Conservation (phyloP, 2,329 filamentous ascomycete genomes). For the Penicillium sp. region DNA sequence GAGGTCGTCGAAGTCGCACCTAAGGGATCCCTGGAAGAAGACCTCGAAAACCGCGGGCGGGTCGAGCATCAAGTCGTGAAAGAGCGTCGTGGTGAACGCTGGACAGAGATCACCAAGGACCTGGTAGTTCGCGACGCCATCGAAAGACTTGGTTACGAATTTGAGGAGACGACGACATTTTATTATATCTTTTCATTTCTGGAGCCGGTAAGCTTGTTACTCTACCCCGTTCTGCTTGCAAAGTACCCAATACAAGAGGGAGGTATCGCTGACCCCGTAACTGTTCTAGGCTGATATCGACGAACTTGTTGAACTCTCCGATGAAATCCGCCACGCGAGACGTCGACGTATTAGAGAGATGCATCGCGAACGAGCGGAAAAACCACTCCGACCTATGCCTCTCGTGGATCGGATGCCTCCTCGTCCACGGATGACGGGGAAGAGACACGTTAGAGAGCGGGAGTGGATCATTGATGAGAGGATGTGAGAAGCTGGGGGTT, state of each 20-base stretch:
- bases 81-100: constrained; percentile 67
- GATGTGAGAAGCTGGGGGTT: constrained; percentile 10
- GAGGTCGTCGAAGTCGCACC: constrained; percentile 32
- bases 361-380: constrained; percentile 52
- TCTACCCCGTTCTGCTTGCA: neutral
- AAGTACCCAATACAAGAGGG: neutral
- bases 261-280: neutral
- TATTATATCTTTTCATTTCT: constrained; percentile 95
- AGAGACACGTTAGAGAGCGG: constrained; percentile 35
- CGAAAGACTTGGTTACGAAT: constrained; percentile 81
- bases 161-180: constrained; percentile 85
- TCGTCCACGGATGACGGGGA: constrained; percentile 27
- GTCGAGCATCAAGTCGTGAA: constrained; percentile 54
- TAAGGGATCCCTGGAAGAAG: constrained; percentile 60
- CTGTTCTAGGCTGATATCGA: constrained; percentile 54
- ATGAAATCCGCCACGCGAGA: constrained; percentile 75
- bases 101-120: constrained; percentile 97
- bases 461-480: constrained; percentile 34
- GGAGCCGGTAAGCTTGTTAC: constrained; percentile 72
- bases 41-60: constrained; percentile 57
- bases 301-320: constrained; percentile 79
- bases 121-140: constrained; percentile 86
- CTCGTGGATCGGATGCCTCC: constrained; percentile 28
- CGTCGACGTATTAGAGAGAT: constrained; percentile 65
- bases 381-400: constrained; percentile 27